These are phyloP conservation scores for Tetramitus jugosus DNA, from an alignment of 208 protist genomes.

Conservation along the genomic window DNA sequence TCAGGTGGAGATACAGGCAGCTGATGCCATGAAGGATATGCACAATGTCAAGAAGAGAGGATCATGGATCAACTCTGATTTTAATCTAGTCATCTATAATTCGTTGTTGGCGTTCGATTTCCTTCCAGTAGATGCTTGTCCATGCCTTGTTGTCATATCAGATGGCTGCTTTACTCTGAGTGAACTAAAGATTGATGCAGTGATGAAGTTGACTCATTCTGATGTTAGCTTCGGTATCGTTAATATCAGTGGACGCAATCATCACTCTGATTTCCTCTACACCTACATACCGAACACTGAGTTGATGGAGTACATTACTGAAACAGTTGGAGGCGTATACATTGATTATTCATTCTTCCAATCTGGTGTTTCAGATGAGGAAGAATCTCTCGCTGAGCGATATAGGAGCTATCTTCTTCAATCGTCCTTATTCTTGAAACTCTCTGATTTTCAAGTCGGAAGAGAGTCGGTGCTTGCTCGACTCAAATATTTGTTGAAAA, in stretches of 20 bases:
- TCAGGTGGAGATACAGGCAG: neutral
- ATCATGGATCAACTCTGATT: neutral
- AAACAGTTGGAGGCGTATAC: neutral
- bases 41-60: no score
- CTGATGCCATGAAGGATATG: neutral
- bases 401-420: no score
- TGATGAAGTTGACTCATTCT: neutral
- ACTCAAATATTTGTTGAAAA: no score
- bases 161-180: neutral
- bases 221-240: neutral
- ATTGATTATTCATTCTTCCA: conserved; percentile 8
- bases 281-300: neutral
- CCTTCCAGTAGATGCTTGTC: neutral
- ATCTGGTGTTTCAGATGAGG: no score
- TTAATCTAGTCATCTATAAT: neutral
- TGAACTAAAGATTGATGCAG: neutral
- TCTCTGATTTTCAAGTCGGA: no score
- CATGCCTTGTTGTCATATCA: neutral
- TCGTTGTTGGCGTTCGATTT: conserved; percentile 1
- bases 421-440: no score
- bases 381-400: no score
- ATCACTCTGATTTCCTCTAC: neutral
- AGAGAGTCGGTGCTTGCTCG: no score
- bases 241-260: neutral
- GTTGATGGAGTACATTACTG: neutral